Evolutionary conservation across 2,329 filamentous ascomycete genomes (phyloP), one percentile per base, ranked within the genome.

Genomic region (Ambrosiella xylebori): DNA sequence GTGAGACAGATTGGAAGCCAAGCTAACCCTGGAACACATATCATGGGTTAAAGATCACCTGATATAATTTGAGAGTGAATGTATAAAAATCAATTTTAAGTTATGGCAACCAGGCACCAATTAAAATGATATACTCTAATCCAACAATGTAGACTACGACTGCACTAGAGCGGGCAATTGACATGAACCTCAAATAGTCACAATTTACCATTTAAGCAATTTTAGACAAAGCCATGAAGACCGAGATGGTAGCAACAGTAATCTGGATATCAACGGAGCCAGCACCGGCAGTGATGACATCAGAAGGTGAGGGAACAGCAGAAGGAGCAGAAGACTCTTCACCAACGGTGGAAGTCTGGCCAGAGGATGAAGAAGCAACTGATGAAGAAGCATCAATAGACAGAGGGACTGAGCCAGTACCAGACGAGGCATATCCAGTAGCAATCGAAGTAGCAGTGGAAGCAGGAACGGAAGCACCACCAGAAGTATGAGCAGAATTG

Each of bases 201-300:
- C 44, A 13, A 47, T 13, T 47, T 2, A n/a, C 2, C n/a, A 47
- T n/a, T 15, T 47, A 17, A 47, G 56, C 5, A 27, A 57, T 36
- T 12, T 51, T 57, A 35, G 36, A 60, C 6, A 60, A 4, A 12
- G 58, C 58, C n/a, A 57, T 51, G 2, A 39, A 51, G 8, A 58
- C 27, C 12, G 59, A 54, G 1, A 56, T 35, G 11, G 15, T 19
- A 9, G 38, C 44, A 52, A 52, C 56, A 2, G 52, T 3, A n/a
- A 19, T n/a, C 50, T 57, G 47, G n/a, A 58, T 17, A 11, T 35
- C 54, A 15, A 50, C 27, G 11, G 41, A 12, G 6, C 15, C 7
- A n/a, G 44, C 51, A 41, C 56, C 56, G 17, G 59, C 51, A 40
- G 56, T 56, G 2, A 41, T 17, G 17, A 54, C 44, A 38, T 57